A percentile compares a stretch with the other conserved stretches of the same genome.
Conservation (phyloP, 2,329 filamentous ascomycete genomes). For the Fusarium acutatum region DNA sequence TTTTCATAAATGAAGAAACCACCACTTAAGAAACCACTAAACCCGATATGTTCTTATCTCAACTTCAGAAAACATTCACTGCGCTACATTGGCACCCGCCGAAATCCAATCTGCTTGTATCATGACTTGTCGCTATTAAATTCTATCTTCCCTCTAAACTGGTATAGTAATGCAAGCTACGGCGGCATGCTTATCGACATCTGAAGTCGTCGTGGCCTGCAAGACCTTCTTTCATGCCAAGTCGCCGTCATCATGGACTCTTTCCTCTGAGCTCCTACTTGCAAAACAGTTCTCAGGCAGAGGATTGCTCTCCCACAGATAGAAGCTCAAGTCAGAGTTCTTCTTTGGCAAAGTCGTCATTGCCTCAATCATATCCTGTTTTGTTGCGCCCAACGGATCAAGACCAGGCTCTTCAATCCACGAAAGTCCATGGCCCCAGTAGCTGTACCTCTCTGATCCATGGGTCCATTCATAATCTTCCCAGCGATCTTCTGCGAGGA, state of each 20-base stretch:
- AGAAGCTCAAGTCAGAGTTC: not conserved
- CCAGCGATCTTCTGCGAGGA: not conserved
- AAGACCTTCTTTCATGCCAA: too few species aligned
- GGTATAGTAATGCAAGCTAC: not conserved
- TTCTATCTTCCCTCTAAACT: accelerated
- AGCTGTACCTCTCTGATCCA: not conserved
- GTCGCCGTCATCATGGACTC: accelerated
- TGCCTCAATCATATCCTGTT: not conserved
- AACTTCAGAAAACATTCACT: not conserved
- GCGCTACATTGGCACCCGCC: too few species aligned
- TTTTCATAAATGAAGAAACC: too few species aligned
- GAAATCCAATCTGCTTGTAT: accelerated
- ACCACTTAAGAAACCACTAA: too few species aligned
- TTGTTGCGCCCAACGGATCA: not conserved
- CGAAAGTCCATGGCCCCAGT: not conserved
- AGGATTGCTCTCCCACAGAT: not conserved
- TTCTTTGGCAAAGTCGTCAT: not conserved
- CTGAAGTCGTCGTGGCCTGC: accelerated
- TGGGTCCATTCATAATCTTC: not conserved
- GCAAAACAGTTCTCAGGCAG: not conserved
- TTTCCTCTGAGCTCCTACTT: accelerated
- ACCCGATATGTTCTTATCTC: too few species aligned
- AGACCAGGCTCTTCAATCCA: not conserved
- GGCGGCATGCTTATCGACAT: accelerated
- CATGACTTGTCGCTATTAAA: accelerated